These are phyloP conservation scores for Bacterosira constricta DNA, from an alignment of 108 stramenopile genomes.

Conservation along the genomic window DNA sequence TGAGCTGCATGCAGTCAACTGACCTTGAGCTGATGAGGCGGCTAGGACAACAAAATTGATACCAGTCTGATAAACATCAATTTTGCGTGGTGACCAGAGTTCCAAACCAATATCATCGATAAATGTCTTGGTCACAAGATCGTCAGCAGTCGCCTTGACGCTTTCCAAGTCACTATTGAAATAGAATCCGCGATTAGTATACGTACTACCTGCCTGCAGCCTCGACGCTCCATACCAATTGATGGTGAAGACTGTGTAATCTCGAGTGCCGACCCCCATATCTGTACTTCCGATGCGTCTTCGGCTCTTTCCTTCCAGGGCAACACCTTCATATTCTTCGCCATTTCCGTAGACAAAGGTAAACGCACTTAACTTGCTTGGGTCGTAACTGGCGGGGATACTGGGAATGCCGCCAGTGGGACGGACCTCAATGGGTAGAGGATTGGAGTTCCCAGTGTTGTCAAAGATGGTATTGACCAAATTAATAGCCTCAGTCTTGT, in stretches of 20 bases:
- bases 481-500: neutral
- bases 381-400: constrained; percentile 5
- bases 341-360: constrained; percentile 22
- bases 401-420: neutral
- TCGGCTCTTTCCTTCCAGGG: neutral
- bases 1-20: neutral
- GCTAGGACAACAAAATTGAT: constrained; percentile 7
- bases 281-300: constrained; percentile 1
- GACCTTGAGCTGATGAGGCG: neutral
- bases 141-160: constrained; percentile 14
- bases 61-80: constrained; percentile 1
- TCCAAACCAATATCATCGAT: constrained; percentile 5
- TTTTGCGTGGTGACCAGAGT: neutral
- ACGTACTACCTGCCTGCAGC: constrained; percentile 5
- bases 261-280: neutral
- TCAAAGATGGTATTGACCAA: constrained; percentile 7
- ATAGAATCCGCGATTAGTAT: constrained; percentile 4
- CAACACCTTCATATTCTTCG: neutral
- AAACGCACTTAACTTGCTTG: neutral
- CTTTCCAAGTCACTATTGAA: neutral
- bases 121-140: neutral
- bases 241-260: constrained; percentile 15
- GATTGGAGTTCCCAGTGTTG: neutral
- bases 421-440: neutral
- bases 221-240: constrained; percentile 2